Percentiles rank a stretch among this genome's conserved stretches.
Conservation (phyloP, 345 rosid species). For the Eucalyptus coolabah region DNA sequence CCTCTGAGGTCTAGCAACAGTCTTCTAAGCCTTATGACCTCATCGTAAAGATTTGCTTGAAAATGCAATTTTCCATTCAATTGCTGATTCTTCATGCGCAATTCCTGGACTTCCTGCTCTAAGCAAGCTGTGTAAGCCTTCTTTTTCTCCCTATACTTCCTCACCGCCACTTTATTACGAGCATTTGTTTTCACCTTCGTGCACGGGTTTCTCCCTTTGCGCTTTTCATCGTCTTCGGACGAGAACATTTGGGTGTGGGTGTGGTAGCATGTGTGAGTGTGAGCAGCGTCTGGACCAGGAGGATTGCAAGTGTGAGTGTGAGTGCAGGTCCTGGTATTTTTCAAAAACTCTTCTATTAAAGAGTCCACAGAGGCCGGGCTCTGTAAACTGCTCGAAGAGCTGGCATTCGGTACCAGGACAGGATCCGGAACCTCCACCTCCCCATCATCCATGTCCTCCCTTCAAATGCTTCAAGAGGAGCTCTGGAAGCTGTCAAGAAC, state of each 20-base stretch:
- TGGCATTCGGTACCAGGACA: constrained; percentile 1
- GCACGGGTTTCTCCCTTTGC: constrained; percentile 4
- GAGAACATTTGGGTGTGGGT: constrained; percentile 39
- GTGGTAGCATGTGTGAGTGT: constrained; percentile 70
- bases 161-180: constrained; percentile 72
- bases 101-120: constrained; percentile 62
- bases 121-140: constrained; percentile 61
- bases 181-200: constrained; percentile 22
- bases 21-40: constrained; percentile 32
- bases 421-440: constrained; percentile 27
- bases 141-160: constrained; percentile 75
- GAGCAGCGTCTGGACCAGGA: constrained; percentile 51
- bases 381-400: constrained; percentile 7
- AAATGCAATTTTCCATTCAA: constrained; percentile 37
- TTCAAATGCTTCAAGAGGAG: neutral
- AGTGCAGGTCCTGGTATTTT: constrained; percentile 36
- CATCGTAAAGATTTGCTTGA: constrained; percentile 42
- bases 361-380: constrained; percentile 10
- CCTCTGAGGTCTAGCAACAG: constrained; percentile 35
- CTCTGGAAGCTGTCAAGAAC: neutral
- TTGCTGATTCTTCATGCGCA: constrained; percentile 30
- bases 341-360: constrained; percentile 21
- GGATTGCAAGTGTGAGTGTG: constrained; percentile 80
- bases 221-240: constrained; percentile 28
- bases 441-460: constrained; percentile 22